Evolutionary conservation across 164 flowering plant species (phyloP).

Genomic region (Vitis labrusca): DNA sequence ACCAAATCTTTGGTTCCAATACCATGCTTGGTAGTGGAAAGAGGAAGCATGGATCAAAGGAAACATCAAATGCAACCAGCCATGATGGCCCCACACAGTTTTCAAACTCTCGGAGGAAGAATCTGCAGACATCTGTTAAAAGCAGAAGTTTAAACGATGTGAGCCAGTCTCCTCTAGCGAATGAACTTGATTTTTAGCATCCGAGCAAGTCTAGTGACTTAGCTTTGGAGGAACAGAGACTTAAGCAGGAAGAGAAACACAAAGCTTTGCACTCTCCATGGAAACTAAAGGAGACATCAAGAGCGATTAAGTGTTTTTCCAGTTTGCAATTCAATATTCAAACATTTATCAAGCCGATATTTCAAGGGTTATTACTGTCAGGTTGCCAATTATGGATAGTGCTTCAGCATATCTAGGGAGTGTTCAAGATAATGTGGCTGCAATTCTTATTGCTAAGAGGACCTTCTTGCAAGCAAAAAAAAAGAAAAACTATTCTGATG

Average conservation of each 20-base stretch:
- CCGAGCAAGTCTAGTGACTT: slow-evolving; percentile 33
- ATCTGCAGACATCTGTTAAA: slow-evolving; percentile 36
- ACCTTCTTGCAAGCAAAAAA: slow-evolving; percentile 61
- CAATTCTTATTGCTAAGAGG: slow-evolving; percentile 85
- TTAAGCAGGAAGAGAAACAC: slow-evolving; percentile 42
- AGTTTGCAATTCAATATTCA: slow-evolving; percentile 72
- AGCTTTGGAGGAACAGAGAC: slow-evolving; percentile 30
- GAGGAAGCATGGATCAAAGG: slow-evolving; percentile 49
- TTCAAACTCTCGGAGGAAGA: slow-evolving; percentile 41
- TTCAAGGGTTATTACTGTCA: slow-evolving; percentile 18
- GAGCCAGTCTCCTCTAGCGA: slow-evolving; percentile 28
- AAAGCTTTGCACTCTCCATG: slow-evolving; percentile 79
- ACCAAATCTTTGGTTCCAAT: slow-evolving; percentile 21
- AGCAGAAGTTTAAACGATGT: slow-evolving; percentile 45
- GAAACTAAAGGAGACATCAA: slow-evolving; percentile 81
- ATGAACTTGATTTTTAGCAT: slow-evolving; percentile 29
- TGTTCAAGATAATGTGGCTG: slow-evolving; percentile 83
- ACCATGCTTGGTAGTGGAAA: slow-evolving; percentile 30
- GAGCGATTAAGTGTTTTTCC: slow-evolving; percentile 72
- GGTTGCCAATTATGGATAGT: slow-evolving; percentile 83
- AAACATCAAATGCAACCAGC: slow-evolving; percentile 25
- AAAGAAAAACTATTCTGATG: slow-evolving; percentile 55
- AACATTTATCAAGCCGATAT: slow-evolving; percentile 85
- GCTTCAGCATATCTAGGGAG: slow-evolving; percentile 84
- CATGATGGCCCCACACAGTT: slow-evolving; percentile 23